Evolutionary conservation across 257 asterid species (phyloP).

Genomic region (Lantana camara): DNA sequence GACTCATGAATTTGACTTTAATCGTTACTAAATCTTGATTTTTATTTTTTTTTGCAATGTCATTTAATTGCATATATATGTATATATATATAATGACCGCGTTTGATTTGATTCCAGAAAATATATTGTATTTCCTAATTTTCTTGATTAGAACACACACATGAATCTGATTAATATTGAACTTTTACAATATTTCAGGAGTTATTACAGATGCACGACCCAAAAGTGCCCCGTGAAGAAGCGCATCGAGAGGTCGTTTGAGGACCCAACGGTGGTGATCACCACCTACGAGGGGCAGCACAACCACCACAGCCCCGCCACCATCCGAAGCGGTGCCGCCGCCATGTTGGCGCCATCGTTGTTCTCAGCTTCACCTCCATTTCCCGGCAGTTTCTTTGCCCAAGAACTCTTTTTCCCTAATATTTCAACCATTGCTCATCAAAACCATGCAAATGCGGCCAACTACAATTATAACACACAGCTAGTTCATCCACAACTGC

Average conservation of each 20-base stretch:
- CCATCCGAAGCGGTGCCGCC: constrained; percentile 60
- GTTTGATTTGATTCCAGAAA: too few species aligned
- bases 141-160: too few species aligned
- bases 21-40: too few species aligned
- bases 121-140: too few species aligned
- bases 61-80: background rate
- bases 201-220: constrained; percentile 81
- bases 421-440: constrained; percentile 3
- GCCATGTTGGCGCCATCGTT: constrained; percentile 56
- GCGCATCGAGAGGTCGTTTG: constrained; percentile 75
- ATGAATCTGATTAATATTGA: too few species aligned
- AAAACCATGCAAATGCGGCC: constrained; percentile 16
- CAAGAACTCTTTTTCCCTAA: constrained; percentile 34
- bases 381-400: constrained; percentile 30
- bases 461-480: constrained; percentile 19
- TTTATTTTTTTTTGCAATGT: background rate
- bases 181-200: constrained; percentile 40
- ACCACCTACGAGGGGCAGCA: constrained; percentile 94
- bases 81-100: too few species aligned
- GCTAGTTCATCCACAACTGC: too few species aligned
- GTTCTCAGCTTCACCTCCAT: constrained; percentile 30
- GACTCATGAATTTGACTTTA: too few species aligned
- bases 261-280: constrained; percentile 78
- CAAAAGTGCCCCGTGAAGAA: constrained; percentile 85
- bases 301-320: constrained; percentile 82